Percentiles rank a stretch among this genome's conserved stretches.
phyloP scores from a whole-genome alignment of 2,329 filamentous ascomycete species.

The Colletotrichum sp. region DNA sequence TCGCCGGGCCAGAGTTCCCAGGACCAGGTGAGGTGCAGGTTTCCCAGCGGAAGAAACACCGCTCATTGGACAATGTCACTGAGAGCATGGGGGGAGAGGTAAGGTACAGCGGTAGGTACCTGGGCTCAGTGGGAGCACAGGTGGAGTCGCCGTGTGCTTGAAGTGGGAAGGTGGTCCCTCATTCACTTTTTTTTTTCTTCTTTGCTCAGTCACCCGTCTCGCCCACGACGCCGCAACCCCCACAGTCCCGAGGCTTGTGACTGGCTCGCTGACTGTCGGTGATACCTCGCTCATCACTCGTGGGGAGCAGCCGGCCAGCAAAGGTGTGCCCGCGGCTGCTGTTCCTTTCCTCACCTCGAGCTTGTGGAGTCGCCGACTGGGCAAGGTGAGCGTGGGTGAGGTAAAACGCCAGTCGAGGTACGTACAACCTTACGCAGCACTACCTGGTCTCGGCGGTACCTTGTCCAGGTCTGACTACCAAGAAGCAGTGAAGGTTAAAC shows the following conservation, averaged over 20 bases:
- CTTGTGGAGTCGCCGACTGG: constrained; percentile 17
- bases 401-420: background rate
- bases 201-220: background rate
- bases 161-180: constrained; percentile 7
- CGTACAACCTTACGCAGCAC: background rate
- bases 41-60: background rate
- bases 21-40: constrained; percentile 19
- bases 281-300: constrained; percentile 18
- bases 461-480: constrained; percentile 2
- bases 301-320: background rate
- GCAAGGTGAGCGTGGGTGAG: background rate
- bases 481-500: background rate
- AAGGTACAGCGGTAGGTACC: background rate
- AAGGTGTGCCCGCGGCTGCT: background rate
- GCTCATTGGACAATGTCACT: background rate
- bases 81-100: constrained; percentile 2
- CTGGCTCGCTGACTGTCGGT: constrained; percentile 15
- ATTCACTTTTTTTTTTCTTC: background rate
- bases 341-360: background rate
- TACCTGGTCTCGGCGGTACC: constrained; percentile 10
- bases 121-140: constrained; percentile 1
- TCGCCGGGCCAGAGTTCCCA: constrained; percentile 14
- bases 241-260: background rate
- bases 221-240: background rate
- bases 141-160: background rate